Conservation (phyloP, 202 grass and related monocot genomes). For the Setaria viridis region DNA sequence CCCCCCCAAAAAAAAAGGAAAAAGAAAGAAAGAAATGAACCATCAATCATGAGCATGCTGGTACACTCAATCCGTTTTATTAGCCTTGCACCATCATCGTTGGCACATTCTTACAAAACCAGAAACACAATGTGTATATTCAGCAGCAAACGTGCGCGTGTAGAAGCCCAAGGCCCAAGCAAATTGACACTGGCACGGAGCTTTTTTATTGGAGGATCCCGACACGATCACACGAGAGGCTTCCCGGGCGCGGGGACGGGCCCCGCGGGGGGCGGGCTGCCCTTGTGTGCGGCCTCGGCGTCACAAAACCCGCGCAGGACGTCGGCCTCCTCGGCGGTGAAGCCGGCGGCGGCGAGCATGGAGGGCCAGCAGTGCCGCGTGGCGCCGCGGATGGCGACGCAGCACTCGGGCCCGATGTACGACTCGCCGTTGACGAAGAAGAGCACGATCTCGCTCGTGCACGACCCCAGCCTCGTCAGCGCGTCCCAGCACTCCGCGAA, state of each 20-base stretch:
- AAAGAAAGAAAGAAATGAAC: no score
- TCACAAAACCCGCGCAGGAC: constrained; percentile 74
- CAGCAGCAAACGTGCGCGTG: no score
- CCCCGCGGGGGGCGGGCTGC: not conserved
- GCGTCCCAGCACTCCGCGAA: constrained; percentile 79
- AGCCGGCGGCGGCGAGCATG: constrained; percentile 72
- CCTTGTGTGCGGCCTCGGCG: constrained; percentile 40
- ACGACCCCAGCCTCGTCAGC: constrained; percentile 64
- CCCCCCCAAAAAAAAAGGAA: no score
- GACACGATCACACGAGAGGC: no score
- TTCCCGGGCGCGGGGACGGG: not conserved
- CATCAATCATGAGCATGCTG: no score
- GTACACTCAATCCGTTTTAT: no score
- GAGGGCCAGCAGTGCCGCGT: constrained; percentile 82
- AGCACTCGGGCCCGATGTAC: constrained; percentile 79
- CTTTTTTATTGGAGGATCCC: no score
- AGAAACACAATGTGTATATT: no score
- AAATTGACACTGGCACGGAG: no score
- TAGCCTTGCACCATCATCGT: no score
- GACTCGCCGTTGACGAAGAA: constrained; percentile 94
- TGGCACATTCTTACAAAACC: no score
- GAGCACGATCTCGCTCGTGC: constrained; percentile 78
- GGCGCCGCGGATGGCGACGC: constrained; percentile 73
- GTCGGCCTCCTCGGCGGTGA: constrained; percentile 75
- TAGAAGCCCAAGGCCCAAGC: no score